Evolutionary conservation across 2,329 filamentous ascomycete species (phyloP), one percentile per base, ranked within the genome.

Genomic region (Hymenotorrendiella dingleyae): DNA sequence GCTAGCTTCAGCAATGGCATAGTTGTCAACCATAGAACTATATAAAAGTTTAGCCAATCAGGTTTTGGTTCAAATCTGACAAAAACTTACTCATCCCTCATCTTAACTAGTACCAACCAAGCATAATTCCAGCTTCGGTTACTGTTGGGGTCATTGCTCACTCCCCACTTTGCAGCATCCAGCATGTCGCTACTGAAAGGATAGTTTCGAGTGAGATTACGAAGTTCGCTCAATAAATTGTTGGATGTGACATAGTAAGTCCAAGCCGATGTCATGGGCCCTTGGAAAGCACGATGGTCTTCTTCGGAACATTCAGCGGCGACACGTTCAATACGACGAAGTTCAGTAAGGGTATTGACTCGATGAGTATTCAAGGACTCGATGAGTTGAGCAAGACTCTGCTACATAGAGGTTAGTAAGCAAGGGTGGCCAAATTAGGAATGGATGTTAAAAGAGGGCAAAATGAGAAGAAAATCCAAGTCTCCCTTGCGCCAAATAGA

Each of bases 51-150:
- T 19, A 52, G 48, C 33, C 14, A 32, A 5, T 1, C 24, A 2
- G 14, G 2, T 14, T 28, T 22, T 23, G 21, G 11, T 40, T 33
- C 14, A 32, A 14, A 8, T 17, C 14, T 7, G 12, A 17, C 28
- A 17, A 23, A 26, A 19, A 69, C 76, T 62, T 66, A 82, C 80
- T 82, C 78, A 43, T 78, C 74, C 17, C 72, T 68, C 38, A 86
- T 79, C 61, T 85, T 86, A 30, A 66, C 66, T 8, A 88, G 65
- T 23, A 84, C 78, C 34, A 88, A 65, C 83, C 84, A 88, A 30
- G 81, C 84, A 53, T 84, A 69, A 58, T 88, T 89, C 83, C 84
- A 88, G 58, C 82, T 86, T 19, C 79, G 72, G 53, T 79, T 80
- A 50, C 79, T 83, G 14, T 72, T 66, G 0, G 81, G 80, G 49